A percentile compares a stretch with the other conserved stretches of the same genome.
These are phyloP conservation scores for Beta lomatogona DNA, from an alignment of 179 eudicot genomes.

Conservation along the genomic window DNA sequence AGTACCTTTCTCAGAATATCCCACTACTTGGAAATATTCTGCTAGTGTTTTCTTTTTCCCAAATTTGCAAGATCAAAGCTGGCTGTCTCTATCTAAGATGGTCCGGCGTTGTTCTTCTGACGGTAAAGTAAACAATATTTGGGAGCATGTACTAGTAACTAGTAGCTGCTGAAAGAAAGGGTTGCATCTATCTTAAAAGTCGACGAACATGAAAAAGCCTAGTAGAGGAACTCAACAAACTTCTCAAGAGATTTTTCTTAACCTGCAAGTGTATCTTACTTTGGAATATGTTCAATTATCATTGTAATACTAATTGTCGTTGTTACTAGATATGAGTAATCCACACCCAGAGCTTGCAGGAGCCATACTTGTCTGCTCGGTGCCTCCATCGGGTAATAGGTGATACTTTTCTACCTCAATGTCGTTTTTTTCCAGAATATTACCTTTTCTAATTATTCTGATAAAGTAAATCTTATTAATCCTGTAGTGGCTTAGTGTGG, in stretches of 20 bases:
- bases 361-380: constrained; percentile 86
- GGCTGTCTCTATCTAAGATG: background rate
- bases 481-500: constrained; percentile 81
- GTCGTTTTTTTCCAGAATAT: background rate
- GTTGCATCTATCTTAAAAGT: background rate
- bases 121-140: background rate
- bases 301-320: background rate
- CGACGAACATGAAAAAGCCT: background rate
- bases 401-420: constrained; percentile 28
- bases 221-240: background rate
- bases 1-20: background rate
- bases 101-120: background rate
- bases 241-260: background rate
- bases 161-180: background rate
- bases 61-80: background rate
- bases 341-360: constrained; percentile 66
- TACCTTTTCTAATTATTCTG: constrained; percentile 10
- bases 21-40: background rate
- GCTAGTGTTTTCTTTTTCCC: background rate
- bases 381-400: constrained; percentile 98
- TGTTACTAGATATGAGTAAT: constrained; percentile 35
- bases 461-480: constrained; percentile 12
- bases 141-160: background rate
- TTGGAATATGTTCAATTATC: constrained; percentile 3
- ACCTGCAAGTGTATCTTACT: background rate